Base-by-base conservation (phyloP, 805 yeast genomes). In the Hanseniaspora pseudoguilliermondii region DNA sequence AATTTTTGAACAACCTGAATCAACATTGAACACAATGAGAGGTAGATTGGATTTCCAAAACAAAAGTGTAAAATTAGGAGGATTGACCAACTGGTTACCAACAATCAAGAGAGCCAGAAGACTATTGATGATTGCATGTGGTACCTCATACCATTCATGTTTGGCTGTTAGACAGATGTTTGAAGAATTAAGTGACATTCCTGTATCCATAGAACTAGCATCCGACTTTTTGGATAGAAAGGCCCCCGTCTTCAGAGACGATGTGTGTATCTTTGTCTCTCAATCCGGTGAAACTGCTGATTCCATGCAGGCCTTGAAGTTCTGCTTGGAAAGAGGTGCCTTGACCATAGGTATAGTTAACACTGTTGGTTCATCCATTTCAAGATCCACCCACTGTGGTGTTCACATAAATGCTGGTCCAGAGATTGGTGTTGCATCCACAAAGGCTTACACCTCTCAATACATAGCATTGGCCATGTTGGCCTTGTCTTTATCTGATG, bases 211-310 rank as follows among this genome's bases (percentile, higher is more conserved):
- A 40, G 97, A 90, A 69, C 78, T 90, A 65, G 96, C 96, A 11
- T 86, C 96, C 15, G 97, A 90, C 69, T 90, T 90, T 73, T 75
- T 93, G 65, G 99, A 93, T 70, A 82, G 99, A 73, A 80, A 76
- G 62, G 86, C 96, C 2, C 97, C 97, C n/a, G 95, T 93, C 44
- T 93, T 91, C 74, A 84, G 98, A 75, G 98, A 93, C 71, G 98
- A 93, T 70, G 88, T 95, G 5, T 89, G 97, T 73, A 82, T 95
- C 44, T 93, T 93, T 71, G 99, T 93, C 27, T 93, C 97, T 10
- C 99, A 93, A 73, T 86, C 96, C 57, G 99, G 99, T 70, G 99
- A 93, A 74, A 93, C 99, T 53, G 97, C 97, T 36, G 99, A 93
- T 71, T 82, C 96, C 8, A 86, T 93, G 81, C 78, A 88, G 68